A percentile compares a stretch with the other conserved stretches of the same genome.
These are phyloP conservation scores for Ormosia emarginata DNA, from an alignment of 306 rosid genomes.

Conservation along the genomic window DNA sequence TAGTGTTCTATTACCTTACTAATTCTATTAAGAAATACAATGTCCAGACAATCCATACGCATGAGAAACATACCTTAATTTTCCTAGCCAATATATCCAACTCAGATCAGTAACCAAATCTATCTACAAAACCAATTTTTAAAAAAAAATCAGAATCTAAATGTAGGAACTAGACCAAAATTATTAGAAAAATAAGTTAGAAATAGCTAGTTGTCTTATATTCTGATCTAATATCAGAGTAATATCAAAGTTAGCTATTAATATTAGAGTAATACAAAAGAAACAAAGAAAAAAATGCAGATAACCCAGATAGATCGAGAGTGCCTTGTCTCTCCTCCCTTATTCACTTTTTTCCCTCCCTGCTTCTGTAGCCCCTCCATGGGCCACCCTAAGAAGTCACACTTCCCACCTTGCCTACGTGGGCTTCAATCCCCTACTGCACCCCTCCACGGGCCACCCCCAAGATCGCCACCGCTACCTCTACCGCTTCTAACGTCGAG, in stretches of 20 bases:
- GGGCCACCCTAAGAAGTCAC: too few relatives aligned
- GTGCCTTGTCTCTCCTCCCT: not conserved
- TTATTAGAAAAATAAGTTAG: not conserved
- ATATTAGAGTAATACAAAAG: not conserved
- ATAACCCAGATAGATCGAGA: not conserved
- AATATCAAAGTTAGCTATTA: not conserved
- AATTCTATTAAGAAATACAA: not conserved
- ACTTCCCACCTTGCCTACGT: too few relatives aligned
- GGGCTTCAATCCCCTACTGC: too few relatives aligned
- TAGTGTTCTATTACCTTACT: too few relatives aligned
- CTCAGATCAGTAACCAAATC: conserved; percentile 52
- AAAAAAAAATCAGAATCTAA: not conserved
- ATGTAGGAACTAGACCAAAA: not conserved
- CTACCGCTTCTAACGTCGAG: too few relatives aligned
- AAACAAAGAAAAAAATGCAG: not conserved
- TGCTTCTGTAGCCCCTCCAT: too few relatives aligned
- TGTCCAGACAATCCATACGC: not conserved
- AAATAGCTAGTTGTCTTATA: not conserved
- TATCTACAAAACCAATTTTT: conserved; percentile 39
- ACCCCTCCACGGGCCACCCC: too few relatives aligned
- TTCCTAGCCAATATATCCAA: conserved; percentile 43
- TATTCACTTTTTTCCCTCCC: not conserved
- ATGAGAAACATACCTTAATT: conserved; percentile 37
- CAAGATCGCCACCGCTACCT: too few relatives aligned
- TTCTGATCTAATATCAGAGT: not conserved